Evolutionary conservation across 2,329 filamentous ascomycete genomes (phyloP).

Genomic region (Alternaria angustiovoidea): DNA sequence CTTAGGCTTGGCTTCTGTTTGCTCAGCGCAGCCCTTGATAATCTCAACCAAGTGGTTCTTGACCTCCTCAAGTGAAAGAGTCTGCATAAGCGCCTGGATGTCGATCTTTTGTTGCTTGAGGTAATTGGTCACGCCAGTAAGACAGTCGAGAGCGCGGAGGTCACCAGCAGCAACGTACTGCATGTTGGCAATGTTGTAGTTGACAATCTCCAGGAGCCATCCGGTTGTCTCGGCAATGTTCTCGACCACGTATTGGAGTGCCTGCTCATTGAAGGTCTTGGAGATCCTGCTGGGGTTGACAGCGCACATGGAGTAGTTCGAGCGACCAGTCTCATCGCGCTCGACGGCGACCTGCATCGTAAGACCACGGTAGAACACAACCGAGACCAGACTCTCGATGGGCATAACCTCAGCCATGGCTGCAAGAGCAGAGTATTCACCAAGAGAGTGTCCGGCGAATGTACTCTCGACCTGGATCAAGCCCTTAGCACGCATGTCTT

Average conservation of each 20-base stretch:
- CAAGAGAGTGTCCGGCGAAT: constrained; percentile 96
- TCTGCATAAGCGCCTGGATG: constrained; percentile 90
- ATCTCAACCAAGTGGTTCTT: constrained; percentile 90
- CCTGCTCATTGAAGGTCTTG: constrained; percentile 98
- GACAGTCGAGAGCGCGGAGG: constrained; percentile 70
- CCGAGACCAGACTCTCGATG: constrained; percentile 97
- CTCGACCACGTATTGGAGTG: constrained; percentile 94
- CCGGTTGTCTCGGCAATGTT: constrained; percentile 92
- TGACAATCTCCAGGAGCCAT: constrained; percentile 98
- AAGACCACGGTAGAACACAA: constrained; percentile 98
- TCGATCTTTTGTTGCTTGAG: constrained; percentile 97
- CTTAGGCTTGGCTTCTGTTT: constrained; percentile 86
- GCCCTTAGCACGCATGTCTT: constrained; percentile 98
- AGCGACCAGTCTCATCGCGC: constrained; percentile 88
- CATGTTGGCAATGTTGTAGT: constrained; percentile 81
- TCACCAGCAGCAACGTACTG: constrained; percentile 74
- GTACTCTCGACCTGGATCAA: constrained; percentile 95
- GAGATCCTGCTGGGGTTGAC: constrained; percentile 98
- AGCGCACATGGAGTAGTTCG: constrained; percentile 99
- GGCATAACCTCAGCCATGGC: constrained; percentile 98
- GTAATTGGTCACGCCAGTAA: constrained; percentile 87
- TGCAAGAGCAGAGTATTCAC: constrained; percentile 96
- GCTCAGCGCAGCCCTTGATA: constrained; percentile 85
- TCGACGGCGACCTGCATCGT: constrained; percentile 99
- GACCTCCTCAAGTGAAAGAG: constrained; percentile 85